Percentiles rank a stretch among this genome's conserved stretches.
These are phyloP conservation scores for Hura crepitans DNA, from an alignment of 441 rosid species.

Conservation along the genomic window DNA sequence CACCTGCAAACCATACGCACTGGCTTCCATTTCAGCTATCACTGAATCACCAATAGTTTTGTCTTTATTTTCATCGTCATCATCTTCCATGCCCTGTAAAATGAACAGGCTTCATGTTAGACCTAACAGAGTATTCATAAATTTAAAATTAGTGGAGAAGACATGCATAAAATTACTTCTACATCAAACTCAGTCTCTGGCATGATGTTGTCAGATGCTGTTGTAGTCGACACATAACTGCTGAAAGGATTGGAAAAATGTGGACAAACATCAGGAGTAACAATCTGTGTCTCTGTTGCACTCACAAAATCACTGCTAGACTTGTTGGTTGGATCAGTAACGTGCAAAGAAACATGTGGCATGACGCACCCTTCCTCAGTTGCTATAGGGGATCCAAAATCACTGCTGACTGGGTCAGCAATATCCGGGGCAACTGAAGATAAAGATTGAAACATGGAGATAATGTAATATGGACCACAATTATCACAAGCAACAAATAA, in stretches of 20 bases:
- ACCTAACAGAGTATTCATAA: slow-evolving; percentile 14
- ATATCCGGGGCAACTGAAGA: slow-evolving; percentile 23
- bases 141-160: background rate
- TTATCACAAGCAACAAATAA: slow-evolving; percentile 11
- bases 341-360: slow-evolving; percentile 6
- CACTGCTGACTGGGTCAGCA: background rate
- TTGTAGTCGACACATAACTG: slow-evolving; percentile 28
- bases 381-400: background rate
- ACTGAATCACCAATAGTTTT: slow-evolving; percentile 38
- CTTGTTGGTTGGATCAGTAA: slow-evolving; percentile 17
- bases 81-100: slow-evolving; percentile 41
- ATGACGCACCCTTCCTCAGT: background rate
- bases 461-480: slow-evolving; percentile 20
- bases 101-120: slow-evolving; percentile 20
- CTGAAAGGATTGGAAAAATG: slow-evolving; percentile 27
- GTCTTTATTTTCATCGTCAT: slow-evolving; percentile 33
- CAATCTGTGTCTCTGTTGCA: slow-evolving; percentile 20
- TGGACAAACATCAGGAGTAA: slow-evolving; percentile 6
- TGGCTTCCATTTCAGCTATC: slow-evolving; percentile 79
- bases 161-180: background rate
- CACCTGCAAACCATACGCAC: slow-evolving; percentile 83
- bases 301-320: slow-evolving; percentile 26
- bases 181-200: slow-evolving; percentile 37
- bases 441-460: slow-evolving; percentile 27
- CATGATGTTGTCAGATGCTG: slow-evolving; percentile 19